Base-by-base conservation (phyloP, 225 moss, liverwort and hornwort species). In the Neckera pumila region DNA sequence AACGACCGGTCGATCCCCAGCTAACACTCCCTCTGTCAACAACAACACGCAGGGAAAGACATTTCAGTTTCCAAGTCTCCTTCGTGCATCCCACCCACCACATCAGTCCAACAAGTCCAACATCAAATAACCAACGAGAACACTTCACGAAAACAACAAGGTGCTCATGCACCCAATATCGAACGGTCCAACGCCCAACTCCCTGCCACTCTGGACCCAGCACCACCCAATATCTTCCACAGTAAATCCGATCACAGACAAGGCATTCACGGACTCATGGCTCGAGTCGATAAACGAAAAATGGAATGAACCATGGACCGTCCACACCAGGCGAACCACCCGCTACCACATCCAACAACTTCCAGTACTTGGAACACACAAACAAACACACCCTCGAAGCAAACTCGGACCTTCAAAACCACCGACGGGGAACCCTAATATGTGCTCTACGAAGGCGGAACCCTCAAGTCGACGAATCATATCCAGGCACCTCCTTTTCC, bases 1-100 rank as follows among this genome's bases (percentile, higher is more conserved):
- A 97, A 71, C 97, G 93, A 26, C 99, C 96, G 11, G 96, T 91
- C 83, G 96, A 86, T 86, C 96, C 96, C 99, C 99, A 99, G 89
- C 97, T 95, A 64, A 96, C 95, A 85, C 99, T 96, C 61, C 99
- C 99, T 90, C 99, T 99, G 96, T 7, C 60, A 51, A 65, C 75
- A 49, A 65, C 63, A 86, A 33, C 87, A 40, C 30, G 16, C 77
- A 33, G n/a, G 54, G 74, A 92, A 49, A 15, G 3, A 1, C 51
- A 59, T 0, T 58, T 84, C 42, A 72, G 16, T 2, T 2, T 1
- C 84, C 16, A n/a, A n/a, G n/a, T n/a, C 42, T 71, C 42, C 40
- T 69, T 54, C 69, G 7, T 4, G 16, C 84, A 16, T 11, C 11
- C 4, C 72, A 28, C 12, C 19, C 12, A 65, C 22, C 6, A 73